These are phyloP conservation scores for Umbelopsis isabellina DNA, from an alignment of 192 early-diverging fungal genomes.

Conservation along the genomic window DNA sequence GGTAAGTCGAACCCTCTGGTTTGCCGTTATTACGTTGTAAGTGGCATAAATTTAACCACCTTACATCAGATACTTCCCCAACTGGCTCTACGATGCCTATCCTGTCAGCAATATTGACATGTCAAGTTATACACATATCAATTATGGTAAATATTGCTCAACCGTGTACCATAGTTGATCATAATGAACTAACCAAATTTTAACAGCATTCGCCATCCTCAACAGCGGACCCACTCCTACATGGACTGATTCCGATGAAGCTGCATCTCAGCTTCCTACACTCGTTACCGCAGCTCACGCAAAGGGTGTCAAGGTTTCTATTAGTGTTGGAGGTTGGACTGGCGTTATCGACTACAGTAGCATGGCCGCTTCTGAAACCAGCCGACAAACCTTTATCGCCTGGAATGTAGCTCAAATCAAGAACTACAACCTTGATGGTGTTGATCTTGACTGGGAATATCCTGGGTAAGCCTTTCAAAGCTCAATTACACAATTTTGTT, in stretches of 20 bases:
- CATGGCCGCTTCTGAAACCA: slow-evolving; percentile 45
- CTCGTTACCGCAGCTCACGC: slow-evolving; percentile 50
- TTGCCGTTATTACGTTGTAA: too few species aligned
- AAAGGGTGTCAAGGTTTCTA: slow-evolving; percentile 53
- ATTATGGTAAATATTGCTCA: slow-evolving; percentile 43
- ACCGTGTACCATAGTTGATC: background rate
- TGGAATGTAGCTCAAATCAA: slow-evolving; percentile 55
- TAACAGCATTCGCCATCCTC: slow-evolving; percentile 54
- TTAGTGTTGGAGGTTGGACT: slow-evolving; percentile 75
- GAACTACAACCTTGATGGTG: slow-evolving; percentile 65
- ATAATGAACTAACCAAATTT: background rate
- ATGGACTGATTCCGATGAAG: slow-evolving; percentile 35
- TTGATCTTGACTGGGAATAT: slow-evolving; percentile 65
- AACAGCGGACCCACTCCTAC: slow-evolving; percentile 39
- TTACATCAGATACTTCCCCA: background rate
- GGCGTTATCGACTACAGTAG: slow-evolving; percentile 62
- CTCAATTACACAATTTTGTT: background rate
- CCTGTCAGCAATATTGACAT: slow-evolving; percentile 45
- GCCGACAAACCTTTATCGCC: slow-evolving; percentile 51
- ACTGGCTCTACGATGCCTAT: slow-evolving; percentile 13
- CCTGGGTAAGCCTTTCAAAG: background rate
- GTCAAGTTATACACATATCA: slow-evolving; percentile 67
- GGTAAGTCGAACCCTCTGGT: background rate
- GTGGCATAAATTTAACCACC: background rate
- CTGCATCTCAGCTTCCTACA: slow-evolving; percentile 40